Evolutionary conservation across 352 stramenopile species (phyloP).

Genomic region (Phytopythium montanum): DNA sequence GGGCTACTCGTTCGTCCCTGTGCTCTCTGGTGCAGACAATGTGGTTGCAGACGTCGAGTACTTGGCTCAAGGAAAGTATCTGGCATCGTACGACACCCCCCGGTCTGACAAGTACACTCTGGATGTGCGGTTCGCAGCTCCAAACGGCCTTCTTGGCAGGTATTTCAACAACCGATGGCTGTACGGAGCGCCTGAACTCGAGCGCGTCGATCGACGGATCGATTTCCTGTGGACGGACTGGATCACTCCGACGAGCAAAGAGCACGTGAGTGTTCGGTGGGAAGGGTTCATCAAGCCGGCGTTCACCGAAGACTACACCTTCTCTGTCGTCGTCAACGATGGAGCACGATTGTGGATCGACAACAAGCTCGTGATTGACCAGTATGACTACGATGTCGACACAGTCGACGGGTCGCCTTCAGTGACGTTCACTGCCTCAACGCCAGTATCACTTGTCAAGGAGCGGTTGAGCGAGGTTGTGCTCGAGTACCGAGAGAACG

Average conservation of each 20-base stretch:
- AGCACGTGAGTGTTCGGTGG: conserved; percentile 95
- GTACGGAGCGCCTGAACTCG: conserved; percentile 77
- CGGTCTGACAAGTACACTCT: conserved; percentile 84
- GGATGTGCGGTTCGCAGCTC: conserved; percentile 67
- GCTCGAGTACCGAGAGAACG: conserved; percentile 94
- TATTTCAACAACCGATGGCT: conserved; percentile 98
- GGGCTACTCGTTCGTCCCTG: conserved; percentile 66
- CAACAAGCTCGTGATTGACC: conserved; percentile 39
- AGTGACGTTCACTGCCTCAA: conserved; percentile 33
- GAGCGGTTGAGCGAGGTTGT: conserved; percentile 83
- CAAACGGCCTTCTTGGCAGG: conserved; percentile 81
- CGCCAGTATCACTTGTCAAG: conserved; percentile 53
- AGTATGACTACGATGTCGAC: conserved; percentile 48
- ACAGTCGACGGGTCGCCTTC: conserved; percentile 9
- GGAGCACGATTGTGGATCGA: conserved; percentile 84
- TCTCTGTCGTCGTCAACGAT: conserved; percentile 89
- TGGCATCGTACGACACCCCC: conserved; percentile 87
- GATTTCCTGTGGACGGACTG: conserved; percentile 92
- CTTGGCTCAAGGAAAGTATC: conserved; percentile 70
- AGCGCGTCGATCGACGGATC: conserved; percentile 84
- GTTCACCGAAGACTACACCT: conserved; percentile 88
- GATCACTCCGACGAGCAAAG: conserved; percentile 89
- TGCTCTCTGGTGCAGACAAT: conserved; percentile 44
- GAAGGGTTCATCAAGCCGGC: conserved; percentile 89
- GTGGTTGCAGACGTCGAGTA: conserved; percentile 68